Evolutionary conservation across 306 rosid species (phyloP), one percentile per base, ranked within the genome.

Genomic region (Gastrolobium villosum): DNA sequence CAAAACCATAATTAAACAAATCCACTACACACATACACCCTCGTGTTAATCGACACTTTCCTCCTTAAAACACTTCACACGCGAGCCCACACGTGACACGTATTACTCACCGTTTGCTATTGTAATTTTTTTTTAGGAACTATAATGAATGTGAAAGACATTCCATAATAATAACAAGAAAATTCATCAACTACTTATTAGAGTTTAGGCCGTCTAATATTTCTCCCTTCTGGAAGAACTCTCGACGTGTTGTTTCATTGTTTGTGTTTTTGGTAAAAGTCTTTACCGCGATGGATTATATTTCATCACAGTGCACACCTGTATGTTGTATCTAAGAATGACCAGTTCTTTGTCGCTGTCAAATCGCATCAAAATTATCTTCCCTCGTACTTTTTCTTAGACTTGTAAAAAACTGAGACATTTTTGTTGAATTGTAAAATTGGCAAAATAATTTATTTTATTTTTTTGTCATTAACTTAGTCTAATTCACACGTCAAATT

Each of bases 401-500:
- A 14, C 61, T 70, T 2, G 10, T 7, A 4, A 59, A 36, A 53
- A 70, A 50, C 34, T 5, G 28, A 41, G 56, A 7, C 75, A 70
- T 71, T 28, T 31, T 57, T 41, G 15, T 30, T 35, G 5, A 41
- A 41, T 14, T 2, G 34, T 20, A 70, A 52, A 63, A 63, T n/a
- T 10, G 28, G 28, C 13, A 7, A 13, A 35, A 61, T 0, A 34
- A 60, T 5, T 11, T 2, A 1, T 34, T 35, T 1, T 36, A 10
- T 13, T 5, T 53, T 55, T 55, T 20, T 5, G 63, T 44, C 66
- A 39, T 61, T 1, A 72, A 62, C 39, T 72, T 73, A 63, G 73
- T 73, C 45, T 56, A 54, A 80, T 66, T 56, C 71, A 2, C 39
- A 30, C 59, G 69, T 81, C 66, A 60, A 83, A 73, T 50, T 79